Base-by-base conservation (phyloP, 2,329 filamentous ascomycete species). In the Cadophora malorum region DNA sequence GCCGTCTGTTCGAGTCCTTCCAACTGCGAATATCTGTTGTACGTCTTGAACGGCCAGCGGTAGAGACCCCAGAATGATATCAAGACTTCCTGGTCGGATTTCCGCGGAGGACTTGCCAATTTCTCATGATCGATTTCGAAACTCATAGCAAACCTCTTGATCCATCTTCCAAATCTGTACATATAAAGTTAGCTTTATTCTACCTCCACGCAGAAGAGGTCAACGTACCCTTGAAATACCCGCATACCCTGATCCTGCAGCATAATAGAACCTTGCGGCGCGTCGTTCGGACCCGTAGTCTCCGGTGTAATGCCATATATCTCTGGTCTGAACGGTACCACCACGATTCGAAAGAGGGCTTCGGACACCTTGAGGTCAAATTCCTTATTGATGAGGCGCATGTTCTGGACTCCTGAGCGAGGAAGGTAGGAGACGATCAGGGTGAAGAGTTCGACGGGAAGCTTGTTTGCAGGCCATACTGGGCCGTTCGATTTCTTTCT, bases 401-500 rank as follows among this genome's bases (percentile, higher is more conserved):
- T 82, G 35, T 79, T 82, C 76, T 87, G 86, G 62, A 91, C 81
- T 69, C 89, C 86, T 41, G 84, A 81, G 4, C 86, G 84, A 9
- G 85, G 82, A 6, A 92, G 81, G 74, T 86, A 79, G 1, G 78
- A 74, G 7, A 83, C 83, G 64, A 92, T 87, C 63, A 83, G 73
- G 62, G 85, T 82, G 74, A 89, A 90, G 2, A 92, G 79, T 73
- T 92, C 90, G 6, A 86, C 81, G 0, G 90, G 89, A 1, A 92
- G 70, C 5, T 70, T 64, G 61, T 79, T 74, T 8, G 70, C 25
- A 33, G 82, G 80, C 78, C 83, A 84, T 66, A 21, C 45, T 38
- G 62, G 41, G 1, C 41, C 65, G 70, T 63, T 35, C 25, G 19
- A 28, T 12, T n/a, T 33, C 38, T n/a, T 9, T 19, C 33, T 35